Evolutionary conservation across 2,329 filamentous ascomycete species (phyloP), one percentile per base, ranked within the genome.

Genomic region (Tolypocladium nubicola): DNA sequence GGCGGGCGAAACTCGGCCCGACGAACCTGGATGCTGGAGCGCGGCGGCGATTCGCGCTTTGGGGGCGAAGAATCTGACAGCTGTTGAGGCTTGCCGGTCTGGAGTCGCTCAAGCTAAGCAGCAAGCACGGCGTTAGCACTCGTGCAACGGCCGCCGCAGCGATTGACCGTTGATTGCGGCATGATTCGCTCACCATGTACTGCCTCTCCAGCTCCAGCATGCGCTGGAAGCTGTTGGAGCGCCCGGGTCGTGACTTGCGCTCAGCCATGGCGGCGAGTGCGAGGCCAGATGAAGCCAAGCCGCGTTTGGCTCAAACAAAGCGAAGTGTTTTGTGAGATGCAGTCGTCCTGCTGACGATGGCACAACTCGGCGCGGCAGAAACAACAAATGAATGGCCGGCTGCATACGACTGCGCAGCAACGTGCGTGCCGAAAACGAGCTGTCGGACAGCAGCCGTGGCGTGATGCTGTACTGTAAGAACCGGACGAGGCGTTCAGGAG

Each of bases 171-270:
- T 56, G 47, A 57, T 38, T 38, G 39, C 5, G 19, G 16, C 45
- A 7, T n/a, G 19, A n/a, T 1, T 30, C 30, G 66, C 74, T 73
- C 73, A 84, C 82, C 78, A 81, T 82, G 68, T 74, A 76, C 66
- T 74, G 75, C 65, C 79, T 81, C 65, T 85, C 82, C 55, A 84
- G 69, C 63, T 84, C 80, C 53, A 84, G 73, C 81, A 85, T 84
- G 59, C 73, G 76, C 67, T 82, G 75, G 61, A 84, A 76, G 67
- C 76, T 82, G 65, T 76, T 76, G 60, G 73, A 73, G 63, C 72
- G 71, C 55, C 57, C 60, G 10, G 61, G 60, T 14, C 58, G 59
- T 56, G 58, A 56, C 53, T 59, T 62, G 53, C 56, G 52, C 43
- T 57, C 57, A 23, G 58, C 37, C 58, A 61, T 62, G 55, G 56